Base-by-base conservation (phyloP, 345 rosid genomes). In the Physaria fendleri region DNA sequence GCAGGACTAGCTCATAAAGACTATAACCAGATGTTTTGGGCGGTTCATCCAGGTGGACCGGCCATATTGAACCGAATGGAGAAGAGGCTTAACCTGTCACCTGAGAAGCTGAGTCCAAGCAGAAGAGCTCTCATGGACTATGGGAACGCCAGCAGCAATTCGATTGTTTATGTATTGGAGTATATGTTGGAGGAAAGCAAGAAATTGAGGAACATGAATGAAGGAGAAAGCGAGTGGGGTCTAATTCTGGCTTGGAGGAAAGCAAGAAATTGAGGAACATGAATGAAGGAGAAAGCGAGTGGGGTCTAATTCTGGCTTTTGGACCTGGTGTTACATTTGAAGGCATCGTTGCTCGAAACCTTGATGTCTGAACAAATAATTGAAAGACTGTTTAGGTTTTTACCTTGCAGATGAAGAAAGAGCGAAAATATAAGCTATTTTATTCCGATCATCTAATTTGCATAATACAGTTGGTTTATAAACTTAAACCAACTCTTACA, bases 241-340 rank as follows among this genome's bases (percentile, higher is more conserved):
- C 64, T 94, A 69, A 79, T 85, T 21, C 79, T 90, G 23, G 99
- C 97, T 32, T 93, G 22, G 24, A 42, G 61, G 96, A 90, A 33
- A 74, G 76, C 73, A n/a, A 34, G 78, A 81, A 79, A 72, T 68
- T 5, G 32, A 74, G 77, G 56, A 71, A 47, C 30, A 58, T 44
- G 32, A 63, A 48, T 1, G 17, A 40, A 10, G 71, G 25, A 20
- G 75, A 62, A 5, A 22, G 49, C 40, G 94, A 90, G 27, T 80
- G 94, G 85, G 97, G 99, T 5, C 64, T 94, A 69, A 79, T 85
- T 21, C 79, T 90, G 23, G 99, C 97, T 32, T 93, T 94, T 45
- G 97, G 99, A 41, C 99, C 99, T 2, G 99, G 99, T 50, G 77
- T 94, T 54, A 94, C 97, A 53, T 85, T 94, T n/a, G 98, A 88